These are phyloP conservation scores for Fusarium xylarioides DNA, from an alignment of 2,329 filamentous ascomycete species.

Conservation along the genomic window DNA sequence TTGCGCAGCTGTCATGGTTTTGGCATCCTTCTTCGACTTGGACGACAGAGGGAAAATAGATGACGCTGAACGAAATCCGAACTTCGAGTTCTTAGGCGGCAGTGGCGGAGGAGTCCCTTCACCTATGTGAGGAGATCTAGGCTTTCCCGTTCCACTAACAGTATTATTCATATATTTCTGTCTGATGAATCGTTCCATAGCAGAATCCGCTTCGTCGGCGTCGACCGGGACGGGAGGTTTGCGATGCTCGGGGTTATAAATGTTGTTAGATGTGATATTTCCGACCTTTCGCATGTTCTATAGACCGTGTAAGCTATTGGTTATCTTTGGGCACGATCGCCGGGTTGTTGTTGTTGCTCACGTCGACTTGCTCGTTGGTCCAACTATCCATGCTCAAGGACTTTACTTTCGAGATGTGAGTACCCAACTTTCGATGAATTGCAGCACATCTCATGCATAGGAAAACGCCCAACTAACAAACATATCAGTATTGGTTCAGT, in stretches of 20 bases:
- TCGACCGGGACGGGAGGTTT: constrained; percentile 88
- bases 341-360: constrained; percentile 55
- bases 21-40: constrained; percentile 65
- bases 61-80: constrained; percentile 67
- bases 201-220: constrained; percentile 89
- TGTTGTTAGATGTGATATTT: constrained; percentile 85
- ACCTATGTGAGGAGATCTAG: constrained; percentile 53
- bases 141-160: constrained; percentile 50
- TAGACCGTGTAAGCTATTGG: constrained; percentile 28
- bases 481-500: constrained; percentile 30
- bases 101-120: constrained; percentile 68
- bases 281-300: constrained; percentile 95
- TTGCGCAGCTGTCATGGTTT: constrained; percentile 43
- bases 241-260: constrained; percentile 86
- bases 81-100: constrained; percentile 71
- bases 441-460: constrained; percentile 97
- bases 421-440: constrained; percentile 94
- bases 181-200: constrained; percentile 94
- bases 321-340: background rate
- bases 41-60: constrained; percentile 73
- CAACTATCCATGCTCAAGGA: constrained; percentile 98
- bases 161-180: constrained; percentile 84
- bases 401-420: constrained; percentile 98
- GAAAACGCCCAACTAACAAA: constrained; percentile 83
- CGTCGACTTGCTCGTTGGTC: constrained; percentile 95